A percentile compares a stretch with the other conserved stretches of the same genome.
Conservation (phyloP, 2,329 filamentous ascomycete species). For the Escovopsis sp. region DNA sequence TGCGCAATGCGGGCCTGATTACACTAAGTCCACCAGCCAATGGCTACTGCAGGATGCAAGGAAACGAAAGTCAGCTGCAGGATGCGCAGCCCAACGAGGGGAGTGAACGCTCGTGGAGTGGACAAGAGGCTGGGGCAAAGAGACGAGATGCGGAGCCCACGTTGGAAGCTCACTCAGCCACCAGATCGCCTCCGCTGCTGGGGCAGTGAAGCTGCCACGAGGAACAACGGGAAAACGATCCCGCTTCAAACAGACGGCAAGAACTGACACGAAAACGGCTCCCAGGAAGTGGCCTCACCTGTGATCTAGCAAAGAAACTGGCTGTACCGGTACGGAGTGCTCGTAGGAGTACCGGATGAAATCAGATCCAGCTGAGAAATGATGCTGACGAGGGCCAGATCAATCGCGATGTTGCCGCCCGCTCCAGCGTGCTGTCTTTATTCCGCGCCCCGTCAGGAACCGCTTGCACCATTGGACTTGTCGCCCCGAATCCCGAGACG, state of each 20-base stretch:
- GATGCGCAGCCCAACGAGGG: constrained; percentile 13
- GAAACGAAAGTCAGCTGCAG: constrained; percentile 15
- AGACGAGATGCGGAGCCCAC: neutral
- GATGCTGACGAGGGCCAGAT: neutral
- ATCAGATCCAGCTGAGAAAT: too few species aligned
- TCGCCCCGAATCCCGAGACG: too few species aligned
- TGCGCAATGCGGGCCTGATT: constrained; percentile 13
- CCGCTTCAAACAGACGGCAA: too few species aligned
- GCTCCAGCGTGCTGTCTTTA: too few species aligned
- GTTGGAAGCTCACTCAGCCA: constrained; percentile 9
- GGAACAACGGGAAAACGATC: too few species aligned
- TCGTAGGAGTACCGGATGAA: too few species aligned
- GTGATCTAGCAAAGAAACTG: too few species aligned
- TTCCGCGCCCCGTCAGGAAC: too few species aligned
- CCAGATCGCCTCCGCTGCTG: constrained; percentile 2
- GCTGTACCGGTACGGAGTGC: too few species aligned
- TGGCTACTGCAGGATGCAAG: constrained; percentile 18
- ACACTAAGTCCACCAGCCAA: constrained; percentile 20
- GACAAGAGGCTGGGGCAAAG: constrained; percentile 13
- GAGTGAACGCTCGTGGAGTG: constrained; percentile 14
- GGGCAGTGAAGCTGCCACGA: constrained; percentile 1
- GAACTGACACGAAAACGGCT: too few species aligned
- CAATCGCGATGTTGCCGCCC: neutral
- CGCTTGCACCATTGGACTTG: too few species aligned
- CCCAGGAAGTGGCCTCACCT: too few species aligned